phyloP scores from a whole-genome alignment of 2,329 filamentous ascomycete species.

The Cadophora malorum region DNA sequence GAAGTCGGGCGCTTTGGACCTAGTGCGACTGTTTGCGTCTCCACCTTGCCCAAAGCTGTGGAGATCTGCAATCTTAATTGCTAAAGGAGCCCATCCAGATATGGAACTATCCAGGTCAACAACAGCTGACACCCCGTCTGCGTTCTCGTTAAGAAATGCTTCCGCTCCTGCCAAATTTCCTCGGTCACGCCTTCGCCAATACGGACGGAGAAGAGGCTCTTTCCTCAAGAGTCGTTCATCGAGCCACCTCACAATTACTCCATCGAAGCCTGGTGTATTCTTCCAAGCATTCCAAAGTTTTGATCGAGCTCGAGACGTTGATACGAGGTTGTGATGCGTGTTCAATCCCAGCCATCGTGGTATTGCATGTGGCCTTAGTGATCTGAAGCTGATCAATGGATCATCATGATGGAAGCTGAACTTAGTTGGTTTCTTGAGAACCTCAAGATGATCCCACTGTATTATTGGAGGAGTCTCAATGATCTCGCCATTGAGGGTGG shows the following conservation, averaged over 20 bases:
- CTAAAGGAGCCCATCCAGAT: constrained; percentile 41
- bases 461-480: constrained; percentile 60
- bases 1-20: constrained; percentile 43
- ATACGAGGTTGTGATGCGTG: constrained; percentile 46
- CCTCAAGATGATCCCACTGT: constrained; percentile 50
- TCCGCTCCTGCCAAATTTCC: constrained; percentile 48
- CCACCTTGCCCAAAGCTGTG: constrained; percentile 47
- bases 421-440: constrained; percentile 50
- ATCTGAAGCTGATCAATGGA: constrained; percentile 55
- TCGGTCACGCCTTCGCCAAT: constrained; percentile 48
- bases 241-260: constrained; percentile 54
- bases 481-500: constrained; percentile 55
- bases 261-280: constrained; percentile 51
- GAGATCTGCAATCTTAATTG: constrained; percentile 46
- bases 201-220: constrained; percentile 47
- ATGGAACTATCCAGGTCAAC: constrained; percentile 43
- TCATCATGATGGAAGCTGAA: constrained; percentile 58
- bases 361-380: constrained; percentile 35
- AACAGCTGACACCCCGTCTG: constrained; percentile 42
- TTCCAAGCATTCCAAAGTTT: constrained; percentile 56
- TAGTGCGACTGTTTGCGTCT: constrained; percentile 45
- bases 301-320: constrained; percentile 51
- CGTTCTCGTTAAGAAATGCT: constrained; percentile 47
- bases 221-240: constrained; percentile 48
- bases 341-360: constrained; percentile 46